These are phyloP conservation scores for Aspergillus sp. DNA, from an alignment of 2,329 filamentous ascomycete species.

Conservation along the genomic window DNA sequence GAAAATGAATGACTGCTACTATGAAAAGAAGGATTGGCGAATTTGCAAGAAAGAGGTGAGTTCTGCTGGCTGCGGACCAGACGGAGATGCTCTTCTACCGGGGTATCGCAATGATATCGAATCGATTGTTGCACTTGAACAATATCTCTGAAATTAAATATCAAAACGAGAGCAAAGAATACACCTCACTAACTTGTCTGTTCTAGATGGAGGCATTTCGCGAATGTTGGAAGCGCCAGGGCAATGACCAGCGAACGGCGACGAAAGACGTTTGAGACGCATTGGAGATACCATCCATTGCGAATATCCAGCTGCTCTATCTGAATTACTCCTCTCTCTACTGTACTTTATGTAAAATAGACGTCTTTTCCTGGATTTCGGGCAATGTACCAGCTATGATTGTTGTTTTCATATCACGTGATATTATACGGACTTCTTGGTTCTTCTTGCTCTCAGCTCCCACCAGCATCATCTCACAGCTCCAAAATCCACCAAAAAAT, in stretches of 20 bases:
- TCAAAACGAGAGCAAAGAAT: too few species aligned
- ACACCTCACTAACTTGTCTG: too few species aligned
- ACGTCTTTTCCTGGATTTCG: neutral
- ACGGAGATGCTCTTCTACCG: neutral
- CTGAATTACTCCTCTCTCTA: neutral
- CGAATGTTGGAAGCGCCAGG: constrained; percentile 84
- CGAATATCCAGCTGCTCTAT: neutral
- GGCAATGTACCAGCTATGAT: too few species aligned
- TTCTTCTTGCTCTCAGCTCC: constrained; percentile 4
- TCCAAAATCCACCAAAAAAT: constrained; percentile 6
- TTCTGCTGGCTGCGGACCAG: constrained; percentile 8
- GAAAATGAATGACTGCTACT: constrained; percentile 93
- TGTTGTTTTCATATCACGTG: constrained; percentile 16
- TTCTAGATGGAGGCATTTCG: constrained; percentile 81
- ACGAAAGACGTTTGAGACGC: constrained; percentile 59
- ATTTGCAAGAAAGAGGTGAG: constrained; percentile 81
- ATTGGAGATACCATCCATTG: neutral
- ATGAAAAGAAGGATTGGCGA: constrained; percentile 93
- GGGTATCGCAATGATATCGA: neutral
- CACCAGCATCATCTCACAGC: constrained; percentile 1
- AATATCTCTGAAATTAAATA: too few species aligned
- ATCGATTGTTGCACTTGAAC: too few species aligned
- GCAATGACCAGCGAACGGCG: constrained; percentile 78
- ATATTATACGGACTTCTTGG: constrained; percentile 5
- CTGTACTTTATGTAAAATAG: constrained; percentile 5